Evolutionary conservation across 2,329 filamentous ascomycete genomes (phyloP).

Genomic region (Pseudogymnoascus destructans): DNA sequence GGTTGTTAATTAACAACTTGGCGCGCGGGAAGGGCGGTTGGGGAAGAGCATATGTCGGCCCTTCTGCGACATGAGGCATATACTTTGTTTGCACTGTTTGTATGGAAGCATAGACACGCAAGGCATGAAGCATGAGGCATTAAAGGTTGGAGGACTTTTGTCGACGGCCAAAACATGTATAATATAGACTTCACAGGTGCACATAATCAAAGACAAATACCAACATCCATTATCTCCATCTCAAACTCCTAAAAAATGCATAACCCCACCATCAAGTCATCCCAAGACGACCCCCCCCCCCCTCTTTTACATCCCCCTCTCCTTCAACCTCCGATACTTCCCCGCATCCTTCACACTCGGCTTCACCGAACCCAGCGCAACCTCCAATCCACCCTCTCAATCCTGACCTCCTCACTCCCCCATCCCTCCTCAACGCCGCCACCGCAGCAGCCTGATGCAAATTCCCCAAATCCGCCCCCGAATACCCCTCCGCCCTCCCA

Average conservation of each 20-base stretch:
- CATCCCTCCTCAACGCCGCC: conserved; percentile 25
- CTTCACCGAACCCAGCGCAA: conserved; percentile 23
- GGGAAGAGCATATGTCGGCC: not conserved
- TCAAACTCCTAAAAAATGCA: not conserved
- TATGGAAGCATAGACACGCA: conserved; percentile 2
- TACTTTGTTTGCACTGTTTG: conserved; percentile 3
- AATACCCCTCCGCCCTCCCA: conserved; percentile 60
- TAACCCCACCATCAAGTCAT: not conserved
- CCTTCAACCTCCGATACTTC: conserved; percentile 26
- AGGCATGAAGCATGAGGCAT: not conserved
- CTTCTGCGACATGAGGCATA: not conserved
- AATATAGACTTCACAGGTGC: not conserved
- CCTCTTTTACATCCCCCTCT: conserved; percentile 26
- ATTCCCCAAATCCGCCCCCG: conserved; percentile 50
- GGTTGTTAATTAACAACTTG: not conserved
- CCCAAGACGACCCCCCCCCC: not conserved
- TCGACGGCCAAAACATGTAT: not conserved
- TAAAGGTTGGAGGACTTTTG: not conserved
- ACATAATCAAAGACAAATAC: not conserved
- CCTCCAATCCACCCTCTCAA: conserved; percentile 24
- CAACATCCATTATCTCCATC: not conserved
- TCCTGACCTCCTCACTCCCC: conserved; percentile 18
- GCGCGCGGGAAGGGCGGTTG: not conserved
- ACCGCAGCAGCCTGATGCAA: conserved; percentile 29
- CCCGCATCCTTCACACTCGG: conserved; percentile 27